A percentile compares a stretch with the other conserved stretches of the same genome.
Conservation (phyloP, 1,139 yeast genomes). For the Suhomyces choctaworum region DNA sequence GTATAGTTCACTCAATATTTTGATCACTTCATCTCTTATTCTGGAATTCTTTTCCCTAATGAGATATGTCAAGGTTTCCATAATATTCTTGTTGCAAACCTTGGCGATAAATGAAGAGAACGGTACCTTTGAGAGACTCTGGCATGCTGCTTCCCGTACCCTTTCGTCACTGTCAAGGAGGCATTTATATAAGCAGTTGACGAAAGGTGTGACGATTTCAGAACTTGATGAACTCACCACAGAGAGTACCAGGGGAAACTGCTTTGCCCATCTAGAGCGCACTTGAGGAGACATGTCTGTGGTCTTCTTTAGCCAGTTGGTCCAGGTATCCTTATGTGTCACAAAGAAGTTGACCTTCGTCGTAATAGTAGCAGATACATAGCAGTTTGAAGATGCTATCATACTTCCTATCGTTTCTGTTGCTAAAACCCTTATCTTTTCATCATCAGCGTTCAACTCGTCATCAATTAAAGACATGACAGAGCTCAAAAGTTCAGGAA, state of each 20-base stretch:
- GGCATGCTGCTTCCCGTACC: slow-evolving; percentile 66
- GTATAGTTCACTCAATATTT: slow-evolving; percentile 57
- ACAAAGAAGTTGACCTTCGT: slow-evolving; percentile 56
- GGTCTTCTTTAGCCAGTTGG: slow-evolving; percentile 70
- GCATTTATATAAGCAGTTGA: slow-evolving; percentile 64
- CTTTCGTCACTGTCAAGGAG: slow-evolving; percentile 74
- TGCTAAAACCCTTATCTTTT: slow-evolving; percentile 62
- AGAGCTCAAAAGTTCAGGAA: slow-evolving; percentile 73
- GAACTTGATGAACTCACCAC: slow-evolving; percentile 40
- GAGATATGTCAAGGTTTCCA: slow-evolving; percentile 58
- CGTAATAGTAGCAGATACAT: slow-evolving; percentile 22
- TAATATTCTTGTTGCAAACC: slow-evolving; percentile 47
- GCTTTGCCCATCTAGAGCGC: slow-evolving; percentile 69
- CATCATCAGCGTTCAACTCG: slow-evolving; percentile 74
- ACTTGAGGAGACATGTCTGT: slow-evolving; percentile 68
- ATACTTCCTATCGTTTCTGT: slow-evolving; percentile 74
- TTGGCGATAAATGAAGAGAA: slow-evolving; percentile 42
- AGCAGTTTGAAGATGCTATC: slow-evolving; percentile 36
- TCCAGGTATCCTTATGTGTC: slow-evolving; percentile 62
- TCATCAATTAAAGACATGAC: slow-evolving; percentile 81
- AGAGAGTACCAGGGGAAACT: slow-evolving; percentile 36
- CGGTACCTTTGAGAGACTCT: slow-evolving; percentile 42
- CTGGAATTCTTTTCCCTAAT: slow-evolving; percentile 67
- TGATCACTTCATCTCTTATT: slow-evolving; percentile 65
- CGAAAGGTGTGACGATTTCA: slow-evolving; percentile 54